Evolutionary conservation across 2,329 filamentous ascomycete species (phyloP), one percentile per base, ranked within the genome.

Genomic region (Pestalotiopsis sp.): DNA sequence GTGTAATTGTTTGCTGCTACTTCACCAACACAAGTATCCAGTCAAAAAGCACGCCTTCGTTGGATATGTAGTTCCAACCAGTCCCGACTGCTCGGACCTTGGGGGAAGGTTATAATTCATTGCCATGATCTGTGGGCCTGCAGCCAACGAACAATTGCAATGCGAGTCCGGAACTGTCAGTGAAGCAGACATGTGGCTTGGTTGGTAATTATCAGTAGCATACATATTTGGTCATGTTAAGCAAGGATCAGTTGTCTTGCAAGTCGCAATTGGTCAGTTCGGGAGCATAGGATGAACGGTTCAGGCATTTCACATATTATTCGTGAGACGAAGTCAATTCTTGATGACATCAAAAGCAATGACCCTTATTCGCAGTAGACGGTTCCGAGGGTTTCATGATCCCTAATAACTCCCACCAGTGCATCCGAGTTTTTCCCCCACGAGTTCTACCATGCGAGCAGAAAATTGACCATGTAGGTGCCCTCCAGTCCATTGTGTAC

Each of bases 391-490:
- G 76, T 75, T 77, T 74, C 73, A 72, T 69, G 66, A 64, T 67
- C 73, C 75, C 79, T 79, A 76, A 77, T 79, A 79, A 79, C 77
- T 78, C 77, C 45, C 77, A 77, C 75, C 77, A 75, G 77, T 79
- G 77, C 77, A 77, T 82, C 80, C 82, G 82, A 84, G 80, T 77
- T 79, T 52, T 75, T 75, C 79, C 80, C 82, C 82, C 80, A 82
- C 81, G 80, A 80, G 82, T 83, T 75, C 81, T 82, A 75, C 84
- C 81, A 83, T 82, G 83, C 81, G 79, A 81, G 80, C 77, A 79
- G 78, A 81, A 80, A 82, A 80, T 82, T 80, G 82, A 83, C 81
- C 80, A 80, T 81, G 75, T 77, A 81, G 81, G 78, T 64, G 61
- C 81, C 78, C 80, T 79, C 78, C 79, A 74, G 78, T 78, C 75